Evolutionary conservation across 208 protist species (phyloP).

Genomic region (Leptomonas seymouri): DNA sequence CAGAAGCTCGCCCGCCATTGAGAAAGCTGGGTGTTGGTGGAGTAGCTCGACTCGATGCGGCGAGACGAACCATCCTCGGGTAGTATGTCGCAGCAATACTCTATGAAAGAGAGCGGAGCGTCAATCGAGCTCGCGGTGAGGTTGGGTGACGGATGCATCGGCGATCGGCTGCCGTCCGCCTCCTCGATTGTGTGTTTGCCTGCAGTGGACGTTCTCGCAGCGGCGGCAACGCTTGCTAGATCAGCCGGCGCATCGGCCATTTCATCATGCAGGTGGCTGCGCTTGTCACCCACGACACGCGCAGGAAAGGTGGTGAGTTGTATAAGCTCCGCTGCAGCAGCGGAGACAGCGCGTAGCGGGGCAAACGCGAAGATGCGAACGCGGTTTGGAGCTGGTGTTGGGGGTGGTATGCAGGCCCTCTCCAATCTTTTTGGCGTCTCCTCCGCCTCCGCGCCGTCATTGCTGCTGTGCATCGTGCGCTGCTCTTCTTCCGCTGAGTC

Average conservation of each 20-base stretch:
- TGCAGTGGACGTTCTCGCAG: too few relatives aligned
- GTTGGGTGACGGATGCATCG: slow-evolving; percentile 9
- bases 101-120: slow-evolving; percentile 24
- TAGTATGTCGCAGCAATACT: slow-evolving; percentile 17
- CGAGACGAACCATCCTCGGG: slow-evolving; percentile 3
- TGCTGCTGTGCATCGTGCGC: neutral
- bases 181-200: neutral
- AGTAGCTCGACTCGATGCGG: slow-evolving; percentile 19
- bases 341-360: slow-evolving; percentile 8
- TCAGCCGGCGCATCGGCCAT: neutral
- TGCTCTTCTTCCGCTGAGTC: neutral
- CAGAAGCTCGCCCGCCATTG: slow-evolving; percentile 28
- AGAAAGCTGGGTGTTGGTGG: slow-evolving; percentile 24
- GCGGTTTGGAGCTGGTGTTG: slow-evolving; percentile 9
- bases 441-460: neutral
- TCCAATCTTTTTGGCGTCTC: neutral
- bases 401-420: slow-evolving; percentile 6
- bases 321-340: slow-evolving; percentile 7
- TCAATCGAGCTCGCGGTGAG: slow-evolving; percentile 19
- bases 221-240: neutral
- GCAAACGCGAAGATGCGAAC: slow-evolving; percentile 20
- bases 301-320: neutral
- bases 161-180: slow-evolving; percentile 2
- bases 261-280: neutral
- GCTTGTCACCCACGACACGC: slow-evolving; percentile 8